phyloP scores from a whole-genome alignment of 2,329 filamentous ascomycete genomes.

The Monascus ruber region DNA sequence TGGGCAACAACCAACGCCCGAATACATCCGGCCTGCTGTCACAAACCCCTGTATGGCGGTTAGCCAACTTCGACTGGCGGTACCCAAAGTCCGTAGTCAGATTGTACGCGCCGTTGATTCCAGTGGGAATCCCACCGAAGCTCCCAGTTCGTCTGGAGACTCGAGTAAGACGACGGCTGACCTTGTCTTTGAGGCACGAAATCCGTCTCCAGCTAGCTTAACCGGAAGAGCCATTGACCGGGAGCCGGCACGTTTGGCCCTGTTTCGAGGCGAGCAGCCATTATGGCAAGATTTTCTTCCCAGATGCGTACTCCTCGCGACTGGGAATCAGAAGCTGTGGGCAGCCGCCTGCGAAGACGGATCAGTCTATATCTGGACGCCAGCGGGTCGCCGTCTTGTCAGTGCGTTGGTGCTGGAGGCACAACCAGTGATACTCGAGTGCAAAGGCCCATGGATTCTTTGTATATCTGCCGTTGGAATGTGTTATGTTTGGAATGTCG shows the following conservation, averaged over 20 bases:
- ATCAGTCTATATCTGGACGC: constrained; percentile 80
- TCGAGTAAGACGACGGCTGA: constrained; percentile 50
- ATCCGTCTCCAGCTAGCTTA: constrained; percentile 53
- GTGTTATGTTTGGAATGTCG: constrained; percentile 89
- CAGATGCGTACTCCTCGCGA: constrained; percentile 73
- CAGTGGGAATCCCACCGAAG: constrained; percentile 33
- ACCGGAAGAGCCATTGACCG: constrained; percentile 52
- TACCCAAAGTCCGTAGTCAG: constrained; percentile 73
- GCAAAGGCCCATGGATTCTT: constrained; percentile 76
- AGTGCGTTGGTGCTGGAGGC: constrained; percentile 81
- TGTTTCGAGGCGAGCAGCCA: constrained; percentile 66
- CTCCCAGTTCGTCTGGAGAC: constrained; percentile 24
- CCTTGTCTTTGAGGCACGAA: constrained; percentile 76
- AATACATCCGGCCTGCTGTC: constrained; percentile 78
- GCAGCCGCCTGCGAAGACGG: constrained; percentile 89
- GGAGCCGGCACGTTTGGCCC: constrained; percentile 74
- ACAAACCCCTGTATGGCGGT: constrained; percentile 70
- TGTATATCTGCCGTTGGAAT: constrained; percentile 81
- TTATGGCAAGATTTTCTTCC: constrained; percentile 94
- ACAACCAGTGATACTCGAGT: constrained; percentile 88
- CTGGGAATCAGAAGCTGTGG: constrained; percentile 86
- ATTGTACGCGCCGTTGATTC: constrained; percentile 70
- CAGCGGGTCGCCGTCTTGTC: constrained; percentile 73
- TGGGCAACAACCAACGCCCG: constrained; percentile 59
- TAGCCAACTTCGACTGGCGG: constrained; percentile 73